These are phyloP conservation scores for Rauvolfia tetraphylla DNA, from an alignment of 257 asterid species.

Conservation along the genomic window DNA sequence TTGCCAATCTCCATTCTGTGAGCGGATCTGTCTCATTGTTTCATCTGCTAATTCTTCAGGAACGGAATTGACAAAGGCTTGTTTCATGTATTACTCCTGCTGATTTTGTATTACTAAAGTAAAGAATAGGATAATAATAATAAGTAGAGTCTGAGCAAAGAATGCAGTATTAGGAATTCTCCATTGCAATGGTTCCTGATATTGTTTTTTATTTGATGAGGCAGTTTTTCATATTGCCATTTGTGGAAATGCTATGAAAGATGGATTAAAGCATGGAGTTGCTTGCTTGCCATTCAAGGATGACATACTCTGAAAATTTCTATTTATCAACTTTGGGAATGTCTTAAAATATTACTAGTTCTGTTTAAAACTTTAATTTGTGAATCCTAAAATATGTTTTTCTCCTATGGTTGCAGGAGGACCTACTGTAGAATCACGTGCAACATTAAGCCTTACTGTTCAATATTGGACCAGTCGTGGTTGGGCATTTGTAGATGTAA, in stretches of 20 bases:
- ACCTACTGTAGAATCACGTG: constrained; percentile 93
- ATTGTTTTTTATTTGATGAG: background rate
- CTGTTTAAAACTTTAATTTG: background rate
- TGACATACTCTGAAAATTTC: background rate
- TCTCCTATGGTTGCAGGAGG: constrained; percentile 51
- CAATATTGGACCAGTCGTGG: constrained; percentile 99
- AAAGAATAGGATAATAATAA: too few relatives aligned
- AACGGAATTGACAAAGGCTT: too few relatives aligned
- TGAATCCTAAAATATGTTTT: background rate
- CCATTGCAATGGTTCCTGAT: too few relatives aligned
- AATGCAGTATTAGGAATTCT: background rate
- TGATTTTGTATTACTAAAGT: background rate
- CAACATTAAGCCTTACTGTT: constrained; percentile 65
- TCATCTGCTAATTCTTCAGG: too few relatives aligned
- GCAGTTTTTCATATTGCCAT: background rate
- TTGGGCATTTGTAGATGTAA: constrained; percentile 97
- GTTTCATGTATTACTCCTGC: background rate
- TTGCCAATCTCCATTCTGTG: too few relatives aligned
- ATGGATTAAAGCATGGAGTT: background rate
- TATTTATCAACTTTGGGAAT: background rate
- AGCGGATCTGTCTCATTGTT: too few relatives aligned
- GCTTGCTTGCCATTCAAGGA: background rate
- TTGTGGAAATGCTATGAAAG: background rate
- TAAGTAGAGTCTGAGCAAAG: too few relatives aligned
- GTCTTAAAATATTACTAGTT: background rate